These are phyloP conservation scores for Papilionanthe hybrid DNA, from an alignment of 116 monocot species.

Conservation along the genomic window DNA sequence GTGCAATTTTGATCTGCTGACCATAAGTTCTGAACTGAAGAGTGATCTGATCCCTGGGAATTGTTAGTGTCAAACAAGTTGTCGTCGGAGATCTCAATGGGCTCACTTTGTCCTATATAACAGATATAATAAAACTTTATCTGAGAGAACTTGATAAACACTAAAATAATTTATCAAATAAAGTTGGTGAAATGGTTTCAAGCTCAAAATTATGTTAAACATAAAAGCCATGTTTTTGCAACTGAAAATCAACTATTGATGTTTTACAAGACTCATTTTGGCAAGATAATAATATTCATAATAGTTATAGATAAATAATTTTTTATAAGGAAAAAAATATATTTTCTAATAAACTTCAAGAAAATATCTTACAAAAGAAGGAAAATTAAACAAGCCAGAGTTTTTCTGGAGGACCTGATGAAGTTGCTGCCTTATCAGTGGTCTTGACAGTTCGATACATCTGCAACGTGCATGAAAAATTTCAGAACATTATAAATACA, in stretches of 20 bases:
- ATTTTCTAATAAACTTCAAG: too few relatives aligned
- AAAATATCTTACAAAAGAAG: too few relatives aligned
- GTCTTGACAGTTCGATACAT: slow-evolving; percentile 57
- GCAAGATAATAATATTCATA: not conserved
- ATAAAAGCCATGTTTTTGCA: too few relatives aligned
- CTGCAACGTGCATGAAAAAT: slow-evolving; percentile 20
- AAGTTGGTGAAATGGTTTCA: too few relatives aligned
- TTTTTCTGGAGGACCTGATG: slow-evolving; percentile 21
- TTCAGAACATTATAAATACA: not conserved
- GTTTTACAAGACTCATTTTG: too few relatives aligned
- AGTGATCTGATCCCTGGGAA: slow-evolving; percentile 23
- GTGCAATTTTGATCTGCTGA: slow-evolving; percentile 11
- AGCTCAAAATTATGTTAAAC: too few relatives aligned
- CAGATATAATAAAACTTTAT: not conserved
- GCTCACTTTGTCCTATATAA: slow-evolving; percentile 12
- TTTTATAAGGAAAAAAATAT: not conserved
- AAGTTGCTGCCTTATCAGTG: slow-evolving; percentile 32
- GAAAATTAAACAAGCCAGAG: not conserved
- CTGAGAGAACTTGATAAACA: not conserved
- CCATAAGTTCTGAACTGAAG: slow-evolving; percentile 16
- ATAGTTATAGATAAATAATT: not conserved
- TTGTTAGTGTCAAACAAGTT: slow-evolving; percentile 17
- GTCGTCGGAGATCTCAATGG: slow-evolving; percentile 37
- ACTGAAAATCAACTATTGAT: too few relatives aligned
- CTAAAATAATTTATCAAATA: too few relatives aligned